Percentiles rank a stretch among this genome's conserved stretches.
Evolutionary conservation across 2,329 filamentous ascomycete species (phyloP).

Genomic region (Botrytis galanthina): DNA sequence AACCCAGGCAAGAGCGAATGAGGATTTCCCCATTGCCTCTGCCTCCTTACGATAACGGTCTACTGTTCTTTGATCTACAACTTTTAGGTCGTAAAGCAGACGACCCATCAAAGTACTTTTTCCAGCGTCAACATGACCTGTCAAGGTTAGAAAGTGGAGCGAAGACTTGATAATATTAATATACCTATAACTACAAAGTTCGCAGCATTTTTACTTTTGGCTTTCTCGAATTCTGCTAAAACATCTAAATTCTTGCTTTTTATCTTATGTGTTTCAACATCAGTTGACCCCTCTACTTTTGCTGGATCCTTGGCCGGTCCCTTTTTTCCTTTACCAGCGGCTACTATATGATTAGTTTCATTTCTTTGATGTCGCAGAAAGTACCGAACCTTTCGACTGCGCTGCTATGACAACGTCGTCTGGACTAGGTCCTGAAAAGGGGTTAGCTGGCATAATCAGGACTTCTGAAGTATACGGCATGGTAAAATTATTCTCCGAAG

Average conservation of each 20-base stretch:
- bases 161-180: conserved; percentile 38
- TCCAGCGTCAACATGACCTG: conserved; percentile 93
- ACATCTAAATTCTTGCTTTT: conserved; percentile 83
- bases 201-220: conserved; percentile 72
- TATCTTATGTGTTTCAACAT: conserved; percentile 47
- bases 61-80: conserved; percentile 82
- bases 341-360: conserved; percentile 44
- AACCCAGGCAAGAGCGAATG: conserved; percentile 96
- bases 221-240: conserved; percentile 72
- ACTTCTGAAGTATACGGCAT: conserved; percentile 42
- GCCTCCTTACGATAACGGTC: conserved; percentile 88
- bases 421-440: conserved; percentile 83
- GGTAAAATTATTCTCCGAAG: conserved; percentile 36
- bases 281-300: conserved; percentile 46
- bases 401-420: conserved; percentile 86
- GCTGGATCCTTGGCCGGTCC: conserved; percentile 42
- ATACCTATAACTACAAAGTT: conserved; percentile 92
- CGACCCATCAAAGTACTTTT: conserved; percentile 98
- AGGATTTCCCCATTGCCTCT: conserved; percentile 87
- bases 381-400: conserved; percentile 79
- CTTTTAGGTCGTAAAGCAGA: conserved; percentile 82
- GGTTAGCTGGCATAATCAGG: conserved; percentile 48
- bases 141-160: conserved; percentile 20
- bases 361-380: conserved; percentile 34
- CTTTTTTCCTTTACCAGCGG: conserved; percentile 43